A percentile compares a stretch with the other conserved stretches of the same genome.
phyloP scores from a whole-genome alignment of 2,329 filamentous ascomycete genomes.

The Aureobasidium sp. region DNA sequence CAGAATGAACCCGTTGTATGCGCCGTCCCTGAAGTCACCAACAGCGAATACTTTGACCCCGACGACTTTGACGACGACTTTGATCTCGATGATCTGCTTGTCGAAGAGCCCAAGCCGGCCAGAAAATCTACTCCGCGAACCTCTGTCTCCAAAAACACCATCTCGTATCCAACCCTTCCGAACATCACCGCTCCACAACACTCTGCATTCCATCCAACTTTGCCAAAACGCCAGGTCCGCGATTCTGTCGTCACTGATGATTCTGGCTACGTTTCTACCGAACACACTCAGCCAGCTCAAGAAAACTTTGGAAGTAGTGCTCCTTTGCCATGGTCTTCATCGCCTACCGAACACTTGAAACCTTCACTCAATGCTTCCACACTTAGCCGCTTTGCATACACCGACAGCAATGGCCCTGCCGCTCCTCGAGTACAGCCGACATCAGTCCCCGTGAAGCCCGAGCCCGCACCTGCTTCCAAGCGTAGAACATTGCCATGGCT shows the following conservation, averaged over 20 bases:
- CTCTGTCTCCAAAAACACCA: slow-evolving; percentile 19
- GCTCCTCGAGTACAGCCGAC: not conserved
- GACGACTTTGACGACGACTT: slow-evolving; percentile 84
- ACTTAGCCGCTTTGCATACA: slow-evolving; percentile 17
- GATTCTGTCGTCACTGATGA: slow-evolving; percentile 15
- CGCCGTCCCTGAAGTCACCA: slow-evolving; percentile 20
- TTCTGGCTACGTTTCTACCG: slow-evolving; percentile 23
- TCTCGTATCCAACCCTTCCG: slow-evolving; percentile 38
- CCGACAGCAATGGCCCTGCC: slow-evolving; percentile 3
- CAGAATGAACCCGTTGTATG: slow-evolving; percentile 28
- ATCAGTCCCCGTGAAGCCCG: slow-evolving; percentile 18
- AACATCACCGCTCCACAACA: slow-evolving; percentile 22
- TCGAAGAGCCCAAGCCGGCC: slow-evolving; percentile 49
- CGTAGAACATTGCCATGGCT: slow-evolving; percentile 60
- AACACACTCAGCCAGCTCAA: slow-evolving; percentile 12
- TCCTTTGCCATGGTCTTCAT: slow-evolving; percentile 62
- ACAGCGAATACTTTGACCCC: slow-evolving; percentile 59
- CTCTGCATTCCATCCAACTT: slow-evolving; percentile 24
- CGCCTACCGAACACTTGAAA: slow-evolving; percentile 35
- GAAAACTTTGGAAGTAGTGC: slow-evolving; percentile 45
- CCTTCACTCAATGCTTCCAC: slow-evolving; percentile 25
- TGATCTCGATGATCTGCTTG: slow-evolving; percentile 52
- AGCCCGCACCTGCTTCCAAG: slow-evolving; percentile 42
- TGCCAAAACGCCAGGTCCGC: slow-evolving; percentile 23
- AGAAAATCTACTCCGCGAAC: not conserved